Conservation (phyloP, 495 filamentous ascomycete species). For the Penicillium salamii region DNA sequence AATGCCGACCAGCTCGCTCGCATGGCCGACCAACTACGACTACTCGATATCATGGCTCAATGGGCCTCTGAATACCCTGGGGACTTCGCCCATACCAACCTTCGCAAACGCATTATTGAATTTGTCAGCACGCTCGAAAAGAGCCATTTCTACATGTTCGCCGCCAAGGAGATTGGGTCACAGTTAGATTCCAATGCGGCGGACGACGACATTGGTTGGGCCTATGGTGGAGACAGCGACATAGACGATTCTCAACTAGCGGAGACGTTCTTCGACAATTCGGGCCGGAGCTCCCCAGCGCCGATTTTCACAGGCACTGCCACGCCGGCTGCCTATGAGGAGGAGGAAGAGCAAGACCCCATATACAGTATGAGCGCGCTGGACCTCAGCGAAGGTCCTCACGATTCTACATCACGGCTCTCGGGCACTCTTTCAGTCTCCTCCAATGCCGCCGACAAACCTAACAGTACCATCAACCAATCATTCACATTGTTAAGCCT, state of each 20-base stretch:
- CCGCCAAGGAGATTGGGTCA: constrained; percentile 74
- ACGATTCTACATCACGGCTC: constrained; percentile 37
- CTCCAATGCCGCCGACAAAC: constrained; percentile 38
- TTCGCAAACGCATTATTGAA: constrained; percentile 62
- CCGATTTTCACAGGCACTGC: constrained; percentile 29
- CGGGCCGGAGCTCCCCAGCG: constrained; percentile 39
- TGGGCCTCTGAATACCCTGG: constrained; percentile 91
- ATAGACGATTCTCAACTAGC: constrained; percentile 37
- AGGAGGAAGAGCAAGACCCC: constrained; percentile 40
- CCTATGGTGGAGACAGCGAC: constrained; percentile 57
- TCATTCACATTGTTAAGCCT: constrained; percentile 51
- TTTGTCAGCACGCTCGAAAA: constrained; percentile 68
- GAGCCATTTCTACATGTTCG: constrained; percentile 73
- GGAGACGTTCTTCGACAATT: constrained; percentile 40
- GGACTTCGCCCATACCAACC: constrained; percentile 82
- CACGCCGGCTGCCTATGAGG: constrained; percentile 17
- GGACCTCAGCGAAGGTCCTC: constrained; percentile 41
- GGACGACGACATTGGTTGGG: constrained; percentile 82
- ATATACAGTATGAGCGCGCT: constrained; percentile 44
- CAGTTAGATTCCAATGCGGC: constrained; percentile 63
- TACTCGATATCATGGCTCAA: constrained; percentile 77
- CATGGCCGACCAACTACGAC: constrained; percentile 75
- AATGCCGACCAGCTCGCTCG: constrained; percentile 62
- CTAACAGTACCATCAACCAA: constrained; percentile 39
- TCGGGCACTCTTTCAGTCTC: constrained; percentile 44